phyloP scores from a whole-genome alignment of 371 early-diverging fungal species.

The Conidiobolus incongruus region DNA sequence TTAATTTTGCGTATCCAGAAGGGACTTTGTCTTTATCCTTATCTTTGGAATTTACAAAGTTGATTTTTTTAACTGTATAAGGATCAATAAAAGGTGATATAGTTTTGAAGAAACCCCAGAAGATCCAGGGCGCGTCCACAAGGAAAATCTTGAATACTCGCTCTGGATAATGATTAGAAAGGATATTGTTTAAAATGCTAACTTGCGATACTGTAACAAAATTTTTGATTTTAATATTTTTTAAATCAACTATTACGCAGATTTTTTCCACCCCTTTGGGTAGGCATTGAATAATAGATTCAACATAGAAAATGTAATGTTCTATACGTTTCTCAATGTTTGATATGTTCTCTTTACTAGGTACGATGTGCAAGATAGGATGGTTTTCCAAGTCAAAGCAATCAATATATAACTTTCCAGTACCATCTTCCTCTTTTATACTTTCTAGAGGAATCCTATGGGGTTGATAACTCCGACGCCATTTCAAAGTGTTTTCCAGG shows the following conservation, averaged over 20 bases:
- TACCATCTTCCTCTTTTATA: constrained; percentile 54
- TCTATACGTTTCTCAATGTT: constrained; percentile 50
- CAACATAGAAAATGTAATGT: constrained; percentile 53
- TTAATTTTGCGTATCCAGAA: neutral
- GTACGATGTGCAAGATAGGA: constrained; percentile 46
- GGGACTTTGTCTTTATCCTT: no score
- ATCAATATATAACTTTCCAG: constrained; percentile 60
- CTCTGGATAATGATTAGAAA: constrained; percentile 77
- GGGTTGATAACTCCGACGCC: constrained; percentile 55
- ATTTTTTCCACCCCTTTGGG: constrained; percentile 41
- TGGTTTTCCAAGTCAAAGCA: constrained; percentile 50
- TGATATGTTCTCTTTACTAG: constrained; percentile 52
- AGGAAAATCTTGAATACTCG: constrained; percentile 33
- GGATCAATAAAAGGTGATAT: constrained; percentile 79
- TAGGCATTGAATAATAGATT: constrained; percentile 52
- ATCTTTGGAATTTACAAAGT: constrained; percentile 43
- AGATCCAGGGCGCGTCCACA: constrained; percentile 65
- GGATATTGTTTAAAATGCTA: constrained; percentile 45
- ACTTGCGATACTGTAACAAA: constrained; percentile 47
- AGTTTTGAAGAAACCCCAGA: constrained; percentile 52
- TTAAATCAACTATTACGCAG: constrained; percentile 59
- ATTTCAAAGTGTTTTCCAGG: constrained; percentile 40
- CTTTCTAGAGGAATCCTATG: constrained; percentile 37
- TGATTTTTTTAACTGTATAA: constrained; percentile 60
- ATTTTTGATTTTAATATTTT: constrained; percentile 34